phyloP scores from a whole-genome alignment of 2,329 filamentous ascomycete genomes.

The Exophiala sp. region DNA sequence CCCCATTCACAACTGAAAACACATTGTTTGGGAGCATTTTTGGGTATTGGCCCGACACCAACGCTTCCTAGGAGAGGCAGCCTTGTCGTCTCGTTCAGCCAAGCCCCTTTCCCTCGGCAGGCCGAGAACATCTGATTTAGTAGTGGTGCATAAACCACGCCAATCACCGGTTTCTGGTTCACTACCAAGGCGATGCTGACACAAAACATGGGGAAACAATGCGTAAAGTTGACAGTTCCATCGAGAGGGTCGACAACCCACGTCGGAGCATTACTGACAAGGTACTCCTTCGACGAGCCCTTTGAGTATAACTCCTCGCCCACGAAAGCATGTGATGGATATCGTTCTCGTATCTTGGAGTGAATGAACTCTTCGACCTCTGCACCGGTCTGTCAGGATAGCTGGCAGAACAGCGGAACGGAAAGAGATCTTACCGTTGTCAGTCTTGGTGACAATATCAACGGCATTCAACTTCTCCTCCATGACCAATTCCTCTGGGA shows the following conservation, averaged over 20 bases:
- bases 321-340: conserved; percentile 69
- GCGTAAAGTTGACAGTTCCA: conserved; percentile 77
- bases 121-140: conserved; percentile 67
- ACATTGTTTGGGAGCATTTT: conserved; percentile 63
- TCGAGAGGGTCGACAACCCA: conserved; percentile 77
- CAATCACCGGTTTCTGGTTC: conserved; percentile 59
- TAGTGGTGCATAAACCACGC: conserved; percentile 70
- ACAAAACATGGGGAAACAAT: conserved; percentile 78
- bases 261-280: conserved; percentile 62
- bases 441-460: conserved; percentile 73
- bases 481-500: conserved; percentile 39
- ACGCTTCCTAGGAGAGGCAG: conserved; percentile 58
- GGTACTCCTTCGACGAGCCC: conserved; percentile 63
- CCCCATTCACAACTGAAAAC: conserved; percentile 77
- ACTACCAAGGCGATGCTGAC: conserved; percentile 70
- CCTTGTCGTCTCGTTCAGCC: conserved; percentile 61
- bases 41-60: conserved; percentile 60
- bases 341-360: conserved; percentile 54
- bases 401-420: too few relatives aligned
- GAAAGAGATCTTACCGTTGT: conserved; percentile 55
- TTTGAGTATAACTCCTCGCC: conserved; percentile 75
- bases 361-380: conserved; percentile 71
- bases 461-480: conserved; percentile 72
- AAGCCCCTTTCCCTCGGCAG: conserved; percentile 63
- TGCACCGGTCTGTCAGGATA: too few relatives aligned